phyloP scores from a whole-genome alignment of 1,139 yeast genomes.

The Taphrina deformans region DNA sequence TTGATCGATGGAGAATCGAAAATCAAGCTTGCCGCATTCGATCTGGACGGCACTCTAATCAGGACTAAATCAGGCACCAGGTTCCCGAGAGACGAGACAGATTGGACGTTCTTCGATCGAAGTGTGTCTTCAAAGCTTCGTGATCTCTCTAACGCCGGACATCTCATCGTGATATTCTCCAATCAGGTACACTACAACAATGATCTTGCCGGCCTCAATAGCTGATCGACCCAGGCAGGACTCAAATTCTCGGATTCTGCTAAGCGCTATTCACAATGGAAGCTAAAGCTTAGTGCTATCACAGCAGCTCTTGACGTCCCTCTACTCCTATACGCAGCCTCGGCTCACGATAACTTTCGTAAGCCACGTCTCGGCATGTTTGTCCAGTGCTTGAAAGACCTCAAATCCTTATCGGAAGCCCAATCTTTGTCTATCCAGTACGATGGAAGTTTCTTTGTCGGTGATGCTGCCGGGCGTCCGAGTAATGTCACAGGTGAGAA shows the following conservation, averaged over 20 bases:
- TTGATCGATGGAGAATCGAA: neutral
- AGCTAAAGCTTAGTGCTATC: conserved; percentile 36
- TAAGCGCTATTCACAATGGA: conserved; percentile 54
- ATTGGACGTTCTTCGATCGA: conserved; percentile 66
- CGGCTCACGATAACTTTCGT: conserved; percentile 51
- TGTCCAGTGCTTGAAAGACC: conserved; percentile 51
- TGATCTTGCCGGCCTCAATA: conserved; percentile 45
- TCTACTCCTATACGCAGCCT: conserved; percentile 61
- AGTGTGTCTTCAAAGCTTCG: conserved; percentile 46
- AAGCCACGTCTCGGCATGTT: conserved; percentile 81
- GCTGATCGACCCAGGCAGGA: conserved; percentile 37
- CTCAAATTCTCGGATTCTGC: conserved; percentile 39
- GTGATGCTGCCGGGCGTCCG: conserved; percentile 91
- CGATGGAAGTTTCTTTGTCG: conserved; percentile 66
- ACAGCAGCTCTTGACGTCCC: conserved; percentile 43
- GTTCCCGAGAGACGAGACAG: conserved; percentile 58
- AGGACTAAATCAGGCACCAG: conserved; percentile 58
- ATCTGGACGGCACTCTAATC: conserved; percentile 53
- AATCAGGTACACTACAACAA: conserved; percentile 68
- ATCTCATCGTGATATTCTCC: conserved; percentile 65
- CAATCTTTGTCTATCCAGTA: conserved; percentile 42
- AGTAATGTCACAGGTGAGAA: conserved; percentile 49
- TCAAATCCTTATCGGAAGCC: conserved; percentile 38
- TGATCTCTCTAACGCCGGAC: conserved; percentile 36
- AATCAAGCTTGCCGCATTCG: conserved; percentile 62